Evolutionary conservation across 106 monocot species (phyloP).

Genomic region (Apostasia ramifera): DNA sequence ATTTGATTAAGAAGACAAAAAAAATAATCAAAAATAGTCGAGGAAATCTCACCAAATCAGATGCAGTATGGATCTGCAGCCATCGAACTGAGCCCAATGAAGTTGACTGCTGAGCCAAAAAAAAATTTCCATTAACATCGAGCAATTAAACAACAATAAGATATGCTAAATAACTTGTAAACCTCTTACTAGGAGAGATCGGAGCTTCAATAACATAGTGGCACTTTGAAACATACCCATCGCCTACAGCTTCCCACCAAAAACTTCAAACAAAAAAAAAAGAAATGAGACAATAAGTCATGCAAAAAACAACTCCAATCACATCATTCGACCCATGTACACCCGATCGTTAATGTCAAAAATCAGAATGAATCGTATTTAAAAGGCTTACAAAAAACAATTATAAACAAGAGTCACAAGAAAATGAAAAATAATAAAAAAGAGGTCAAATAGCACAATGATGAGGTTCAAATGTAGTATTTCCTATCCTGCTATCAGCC

Average conservation of each 20-base stretch:
- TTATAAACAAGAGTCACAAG: too few relatives aligned
- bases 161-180: neutral
- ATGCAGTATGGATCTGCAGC: conserved; percentile 68
- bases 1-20: neutral
- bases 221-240: conserved; percentile 54
- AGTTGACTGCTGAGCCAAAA: conserved; percentile 40
- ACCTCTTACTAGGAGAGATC: conserved; percentile 60
- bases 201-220: conserved; percentile 56
- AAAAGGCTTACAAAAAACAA: too few relatives aligned
- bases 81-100: conserved; percentile 55
- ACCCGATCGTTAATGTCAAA: too few relatives aligned
- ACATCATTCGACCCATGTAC: too few relatives aligned
- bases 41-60: conserved; percentile 49
- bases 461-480: too few relatives aligned
- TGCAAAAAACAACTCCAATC: too few relatives aligned
- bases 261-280: neutral
- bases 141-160: neutral
- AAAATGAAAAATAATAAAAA: too few relatives aligned
- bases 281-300: too few relatives aligned
- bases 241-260: neutral
- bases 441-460: too few relatives aligned
- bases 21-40: neutral
- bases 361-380: too few relatives aligned
- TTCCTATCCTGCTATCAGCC: too few relatives aligned
- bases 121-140: conserved; percentile 4